Base-by-base conservation (phyloP, 2,329 filamentous ascomycete species). In the Paecilomyces variotii region DNA sequence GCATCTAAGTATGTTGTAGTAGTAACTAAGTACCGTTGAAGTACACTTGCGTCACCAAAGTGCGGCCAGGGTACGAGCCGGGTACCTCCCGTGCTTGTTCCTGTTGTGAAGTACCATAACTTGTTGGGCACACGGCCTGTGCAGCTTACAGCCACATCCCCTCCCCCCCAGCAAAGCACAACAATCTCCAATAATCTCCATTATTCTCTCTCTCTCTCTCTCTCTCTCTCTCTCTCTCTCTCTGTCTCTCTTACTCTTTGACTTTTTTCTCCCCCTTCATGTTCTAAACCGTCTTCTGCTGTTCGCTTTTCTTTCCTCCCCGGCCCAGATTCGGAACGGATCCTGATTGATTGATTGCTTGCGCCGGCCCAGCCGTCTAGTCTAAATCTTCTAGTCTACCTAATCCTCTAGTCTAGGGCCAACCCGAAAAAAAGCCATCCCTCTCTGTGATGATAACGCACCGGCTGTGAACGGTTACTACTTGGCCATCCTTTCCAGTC, bases 281-380 rank as follows among this genome's bases (percentile, higher is more conserved):
- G 62, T 62, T 60, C 63, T 19, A 19, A 65, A 63, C 61, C 61
- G 64, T 62, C 63, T 19, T 62, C 62, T 62, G 26, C 52, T 60
- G 56, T 54, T 53, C 35, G 32, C 54, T 57, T 55, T 55, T 53
- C 61, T 26, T 60, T 32, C 51, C 53, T 59, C 28, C 59, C 62
- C 62, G 64, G 63, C 57, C 61, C 28, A 62, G 57, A 35, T 65
- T 66, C 64, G 65, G 64, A 64, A 63, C 56, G 60, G 58, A 55
- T 50, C 60, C 58, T 63, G 60, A 56, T 58, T 58, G 49, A 51
- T 19, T 59, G 58, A 56, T 58, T 58, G 49, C 53, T 19, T 59
- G 58, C 34, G 56, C 63, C 64, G 63, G 61, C 55, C 56, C 56
- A 55, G 61, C 63, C 61, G 60, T 62, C 60, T 58, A 55, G 19